Conservation (phyloP, 345 rosid species). For the Noccaea bulbosa region DNA sequence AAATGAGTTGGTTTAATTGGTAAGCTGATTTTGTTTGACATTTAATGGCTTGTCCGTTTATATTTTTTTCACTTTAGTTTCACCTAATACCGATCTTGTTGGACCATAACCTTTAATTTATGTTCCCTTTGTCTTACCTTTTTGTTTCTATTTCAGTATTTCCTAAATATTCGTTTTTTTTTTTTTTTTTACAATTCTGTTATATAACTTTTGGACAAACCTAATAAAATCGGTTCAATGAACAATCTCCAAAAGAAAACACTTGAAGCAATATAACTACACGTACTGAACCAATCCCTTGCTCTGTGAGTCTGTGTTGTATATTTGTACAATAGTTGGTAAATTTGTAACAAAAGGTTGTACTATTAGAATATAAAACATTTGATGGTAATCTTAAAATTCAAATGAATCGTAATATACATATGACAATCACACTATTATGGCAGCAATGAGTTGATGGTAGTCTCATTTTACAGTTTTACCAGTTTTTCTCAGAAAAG, state of each 20-base stretch:
- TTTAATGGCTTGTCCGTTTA: conserved; percentile 34
- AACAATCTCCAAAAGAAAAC: not conserved
- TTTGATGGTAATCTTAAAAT: too few relatives aligned
- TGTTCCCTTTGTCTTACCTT: conserved; percentile 25
- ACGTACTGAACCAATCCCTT: not conserved
- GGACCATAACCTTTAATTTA: conserved; percentile 35
- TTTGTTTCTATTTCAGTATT: conserved; percentile 10
- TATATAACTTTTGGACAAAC: not conserved
- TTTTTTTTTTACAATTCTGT: not conserved
- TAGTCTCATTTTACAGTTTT: not conserved
- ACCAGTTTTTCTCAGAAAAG: not conserved
- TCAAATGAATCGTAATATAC: too few relatives aligned
- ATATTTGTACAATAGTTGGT: not conserved
- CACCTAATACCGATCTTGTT: conserved; percentile 44
- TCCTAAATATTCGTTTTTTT: not conserved
- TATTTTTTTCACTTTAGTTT: conserved; percentile 31
- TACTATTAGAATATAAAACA: not conserved
- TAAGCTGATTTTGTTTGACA: conserved; percentile 46
- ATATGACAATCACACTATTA: too few relatives aligned
- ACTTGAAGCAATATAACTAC: not conserved
- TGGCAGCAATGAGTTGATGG: not conserved
- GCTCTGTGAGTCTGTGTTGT: not conserved
- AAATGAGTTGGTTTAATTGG: conserved; percentile 44
- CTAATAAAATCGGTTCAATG: conserved; percentile 2
- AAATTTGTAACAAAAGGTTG: not conserved